phyloP scores from a whole-genome alignment of 345 rosid genomes.

The Camelina neglecta region DNA sequence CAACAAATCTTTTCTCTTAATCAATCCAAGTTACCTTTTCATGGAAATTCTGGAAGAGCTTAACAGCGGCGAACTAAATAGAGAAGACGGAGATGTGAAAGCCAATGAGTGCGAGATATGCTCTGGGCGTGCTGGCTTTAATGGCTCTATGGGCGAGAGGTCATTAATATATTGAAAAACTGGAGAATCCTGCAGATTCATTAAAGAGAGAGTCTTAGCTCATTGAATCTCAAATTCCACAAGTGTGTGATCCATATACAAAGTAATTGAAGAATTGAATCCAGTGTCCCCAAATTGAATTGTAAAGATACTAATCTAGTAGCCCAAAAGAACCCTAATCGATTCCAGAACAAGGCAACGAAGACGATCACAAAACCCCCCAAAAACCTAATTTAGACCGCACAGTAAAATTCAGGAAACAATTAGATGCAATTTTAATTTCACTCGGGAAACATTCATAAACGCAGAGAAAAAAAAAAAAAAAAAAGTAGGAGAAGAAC shows the following conservation, averaged over 20 bases:
- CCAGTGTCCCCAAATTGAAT: background rate
- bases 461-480: background rate
- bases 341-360: background rate
- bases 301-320: background rate
- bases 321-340: background rate
- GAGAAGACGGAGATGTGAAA: slow-evolving; percentile 58
- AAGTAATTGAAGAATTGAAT: background rate
- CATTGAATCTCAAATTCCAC: background rate
- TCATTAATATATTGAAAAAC: slow-evolving; percentile 67
- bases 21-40: slow-evolving; percentile 47
- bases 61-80: slow-evolving; percentile 56
- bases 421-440: background rate
- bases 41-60: slow-evolving; percentile 49
- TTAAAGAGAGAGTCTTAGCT: background rate
- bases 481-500: background rate
- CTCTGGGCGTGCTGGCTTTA: slow-evolving; percentile 45
- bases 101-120: slow-evolving; percentile 47
- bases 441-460: background rate
- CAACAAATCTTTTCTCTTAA: background rate
- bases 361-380: background rate
- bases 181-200: slow-evolving; percentile 66
- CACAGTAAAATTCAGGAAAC: slow-evolving; percentile 2
- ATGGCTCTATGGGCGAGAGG: slow-evolving; percentile 64
- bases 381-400: slow-evolving; percentile 4
- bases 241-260: background rate